Conservation (phyloP, 2,329 filamentous ascomycete genomes). For the Chalaropsis thielavioides region DNA sequence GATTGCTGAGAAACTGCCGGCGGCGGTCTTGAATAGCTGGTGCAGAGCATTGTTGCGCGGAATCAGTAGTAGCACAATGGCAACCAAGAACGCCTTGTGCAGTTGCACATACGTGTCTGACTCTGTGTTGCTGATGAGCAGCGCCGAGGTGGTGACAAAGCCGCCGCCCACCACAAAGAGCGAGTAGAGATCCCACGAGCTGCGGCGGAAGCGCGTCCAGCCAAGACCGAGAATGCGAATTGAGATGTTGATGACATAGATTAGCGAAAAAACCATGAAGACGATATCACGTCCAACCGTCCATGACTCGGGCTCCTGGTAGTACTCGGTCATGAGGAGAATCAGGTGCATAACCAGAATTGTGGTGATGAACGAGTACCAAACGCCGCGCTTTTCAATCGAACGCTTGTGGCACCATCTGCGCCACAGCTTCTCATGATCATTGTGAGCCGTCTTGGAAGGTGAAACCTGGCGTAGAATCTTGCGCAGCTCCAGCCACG, state of each 20-base stretch:
- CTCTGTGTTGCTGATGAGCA: slow-evolving; percentile 49
- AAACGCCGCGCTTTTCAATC: slow-evolving; percentile 82
- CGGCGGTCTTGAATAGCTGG: slow-evolving; percentile 96
- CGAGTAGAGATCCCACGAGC: slow-evolving; percentile 91
- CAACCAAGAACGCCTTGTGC: slow-evolving; percentile 88
- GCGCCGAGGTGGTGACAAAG: slow-evolving; percentile 61
- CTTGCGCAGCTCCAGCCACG: slow-evolving; percentile 91
- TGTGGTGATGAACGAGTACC: slow-evolving; percentile 70
- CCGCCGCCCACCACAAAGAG: slow-evolving; percentile 65
- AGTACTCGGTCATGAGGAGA: slow-evolving; percentile 73
- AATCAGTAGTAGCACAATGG: slow-evolving; percentile 78
- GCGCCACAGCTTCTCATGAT: slow-evolving; percentile 63
- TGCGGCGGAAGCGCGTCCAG: slow-evolving; percentile 81
- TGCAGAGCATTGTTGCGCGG: slow-evolving; percentile 93
- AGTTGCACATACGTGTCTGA: slow-evolving; percentile 58
- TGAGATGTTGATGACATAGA: slow-evolving; percentile 69
- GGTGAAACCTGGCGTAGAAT: slow-evolving; percentile 83
- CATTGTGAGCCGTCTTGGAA: slow-evolving; percentile 76
- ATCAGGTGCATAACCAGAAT: slow-evolving; percentile 71
- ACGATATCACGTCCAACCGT: slow-evolving; percentile 54
- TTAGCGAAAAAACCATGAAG: slow-evolving; percentile 66
- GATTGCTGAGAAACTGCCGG: slow-evolving; percentile 81
- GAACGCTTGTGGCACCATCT: slow-evolving; percentile 91
- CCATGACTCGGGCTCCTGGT: slow-evolving; percentile 59
- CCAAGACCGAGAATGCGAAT: slow-evolving; percentile 79